Evolutionary conservation across 2,329 filamentous ascomycete genomes (phyloP).

Genomic region (Sarocladium kiliense): DNA sequence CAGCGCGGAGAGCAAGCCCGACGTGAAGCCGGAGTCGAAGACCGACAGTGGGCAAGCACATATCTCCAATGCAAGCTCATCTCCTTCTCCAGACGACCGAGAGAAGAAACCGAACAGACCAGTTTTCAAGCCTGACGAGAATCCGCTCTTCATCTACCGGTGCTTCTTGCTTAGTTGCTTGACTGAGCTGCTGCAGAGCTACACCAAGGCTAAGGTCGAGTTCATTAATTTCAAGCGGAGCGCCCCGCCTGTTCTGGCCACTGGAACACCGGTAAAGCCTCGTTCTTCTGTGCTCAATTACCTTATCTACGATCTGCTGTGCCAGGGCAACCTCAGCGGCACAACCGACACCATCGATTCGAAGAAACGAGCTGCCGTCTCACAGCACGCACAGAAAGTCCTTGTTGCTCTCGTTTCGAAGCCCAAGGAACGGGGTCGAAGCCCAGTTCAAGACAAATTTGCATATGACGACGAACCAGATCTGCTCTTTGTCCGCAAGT

Average conservation of each 20-base stretch:
- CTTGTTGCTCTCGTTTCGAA: constrained; percentile 83
- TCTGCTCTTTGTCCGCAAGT: constrained; percentile 86
- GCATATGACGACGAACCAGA: constrained; percentile 75
- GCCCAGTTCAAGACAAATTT: constrained; percentile 51
- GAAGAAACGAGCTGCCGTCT: constrained; percentile 83
- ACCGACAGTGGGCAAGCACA: constrained; percentile 27
- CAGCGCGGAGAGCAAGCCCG: neutral
- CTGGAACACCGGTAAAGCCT: constrained; percentile 87
- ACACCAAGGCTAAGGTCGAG: constrained; percentile 92
- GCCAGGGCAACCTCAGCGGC: constrained; percentile 55
- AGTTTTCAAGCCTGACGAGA: constrained; percentile 83
- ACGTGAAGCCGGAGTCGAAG: constrained; percentile 39
- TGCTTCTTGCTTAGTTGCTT: constrained; percentile 93
- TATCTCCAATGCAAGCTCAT: constrained; percentile 14
- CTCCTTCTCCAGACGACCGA: constrained; percentile 32
- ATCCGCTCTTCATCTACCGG: constrained; percentile 93
- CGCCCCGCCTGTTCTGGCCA: constrained; percentile 68
- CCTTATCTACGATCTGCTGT: constrained; percentile 72
- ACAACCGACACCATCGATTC: constrained; percentile 69
- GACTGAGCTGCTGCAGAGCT: constrained; percentile 83
- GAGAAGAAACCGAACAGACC: constrained; percentile 64
- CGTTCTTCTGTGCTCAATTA: constrained; percentile 92
- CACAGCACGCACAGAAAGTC: constrained; percentile 78
- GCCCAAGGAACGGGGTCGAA: constrained; percentile 69
- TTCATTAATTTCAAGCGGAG: constrained; percentile 99